Evolutionary conservation across 352 stramenopile species (phyloP), one percentile per base, ranked within the genome.

Genomic region (Phytophthora sp.): DNA sequence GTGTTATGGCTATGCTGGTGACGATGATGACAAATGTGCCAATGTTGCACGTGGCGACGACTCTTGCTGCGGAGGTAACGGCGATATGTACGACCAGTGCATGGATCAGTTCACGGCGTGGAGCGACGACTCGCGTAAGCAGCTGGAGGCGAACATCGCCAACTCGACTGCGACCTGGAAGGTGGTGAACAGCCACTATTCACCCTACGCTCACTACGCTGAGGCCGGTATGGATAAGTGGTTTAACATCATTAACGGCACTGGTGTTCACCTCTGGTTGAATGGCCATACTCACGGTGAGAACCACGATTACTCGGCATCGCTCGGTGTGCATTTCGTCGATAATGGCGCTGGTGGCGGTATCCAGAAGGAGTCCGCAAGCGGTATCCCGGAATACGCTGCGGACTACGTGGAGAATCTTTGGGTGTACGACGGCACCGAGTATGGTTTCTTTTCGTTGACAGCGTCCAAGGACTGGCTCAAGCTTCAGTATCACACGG

Each of bases 381-480:
- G 77, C 35, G 79, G 77, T 33, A 88, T 88, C 44, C 77, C 81
- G 2, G 71, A 56, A 23, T 82, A 87, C 21, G 81, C 79, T 1
- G 54, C 68, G 39, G 53, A 69, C 41, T 80, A 82, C 13, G 66
- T 93, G 3, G 64, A 79, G 41, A 89, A 89, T 50, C 42, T 89
- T 12, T 92, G 84, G 84, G 61, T 71, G 16, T 86, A 83, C 31
- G 66, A 67, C 13, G 79, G 81, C 21, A 74, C 79, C 18, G 80
- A 86, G 54, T 92, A 91, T 31, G 84, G 82, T 5, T 84, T 90
- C 44, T 91, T 92, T 47, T 74, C 76, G 20, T 30, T 92, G 12
- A 76, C 66, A 12, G 68, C 79, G 4, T 84, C 74, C 7, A 71
- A 83, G 23, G 74, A 86, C 21, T 91, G 82, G 82, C 47, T 89